Evolutionary conservation across 495 filamentous ascomycete species (phyloP).

Genomic region (Aspergillus bertholletiae): DNA sequence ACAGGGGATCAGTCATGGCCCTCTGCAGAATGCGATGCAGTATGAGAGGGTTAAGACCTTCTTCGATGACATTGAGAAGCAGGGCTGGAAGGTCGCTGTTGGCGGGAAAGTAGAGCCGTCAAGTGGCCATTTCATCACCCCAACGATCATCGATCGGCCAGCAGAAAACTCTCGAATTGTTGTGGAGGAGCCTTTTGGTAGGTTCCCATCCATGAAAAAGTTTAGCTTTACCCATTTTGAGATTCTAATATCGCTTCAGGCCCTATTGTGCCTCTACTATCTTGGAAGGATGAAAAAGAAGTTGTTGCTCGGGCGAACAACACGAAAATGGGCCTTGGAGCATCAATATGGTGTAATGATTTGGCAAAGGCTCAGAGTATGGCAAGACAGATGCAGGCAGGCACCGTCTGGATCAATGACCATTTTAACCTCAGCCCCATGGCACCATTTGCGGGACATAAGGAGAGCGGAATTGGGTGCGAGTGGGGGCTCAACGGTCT

Average conservation of each 20-base stretch:
- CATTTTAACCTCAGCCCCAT: constrained; percentile 46
- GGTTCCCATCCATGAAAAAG: no score
- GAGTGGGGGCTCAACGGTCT: constrained; percentile 60
- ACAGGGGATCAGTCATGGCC: constrained; percentile 44
- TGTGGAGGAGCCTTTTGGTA: constrained; percentile 40
- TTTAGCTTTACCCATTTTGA: no score
- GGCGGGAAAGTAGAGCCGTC: constrained; percentile 30
- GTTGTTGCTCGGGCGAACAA: constrained; percentile 57
- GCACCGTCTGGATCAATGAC: constrained; percentile 56
- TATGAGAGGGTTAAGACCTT: constrained; percentile 50
- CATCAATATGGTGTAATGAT: constrained; percentile 55
- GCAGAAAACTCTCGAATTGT: constrained; percentile 49
- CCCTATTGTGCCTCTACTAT: constrained; percentile 54
- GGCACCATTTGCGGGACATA: constrained; percentile 60
- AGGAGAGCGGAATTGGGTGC: constrained; percentile 62
- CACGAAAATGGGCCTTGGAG: constrained; percentile 52
- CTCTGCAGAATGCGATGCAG: constrained; percentile 61
- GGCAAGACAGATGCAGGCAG: constrained; percentile 49
- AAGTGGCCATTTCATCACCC: constrained; percentile 51
- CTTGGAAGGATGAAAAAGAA: constrained; percentile 56
- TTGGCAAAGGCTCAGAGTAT: constrained; percentile 46
- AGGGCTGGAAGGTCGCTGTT: constrained; percentile 39
- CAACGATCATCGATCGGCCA: constrained; percentile 58
- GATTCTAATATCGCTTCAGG: constrained; percentile 21
- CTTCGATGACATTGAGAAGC: constrained; percentile 44